A percentile compares a stretch with the other conserved stretches of the same genome.
Evolutionary conservation across 371 early-diverging fungal species (phyloP).

Genomic region (Mucor lusitanicus): DNA sequence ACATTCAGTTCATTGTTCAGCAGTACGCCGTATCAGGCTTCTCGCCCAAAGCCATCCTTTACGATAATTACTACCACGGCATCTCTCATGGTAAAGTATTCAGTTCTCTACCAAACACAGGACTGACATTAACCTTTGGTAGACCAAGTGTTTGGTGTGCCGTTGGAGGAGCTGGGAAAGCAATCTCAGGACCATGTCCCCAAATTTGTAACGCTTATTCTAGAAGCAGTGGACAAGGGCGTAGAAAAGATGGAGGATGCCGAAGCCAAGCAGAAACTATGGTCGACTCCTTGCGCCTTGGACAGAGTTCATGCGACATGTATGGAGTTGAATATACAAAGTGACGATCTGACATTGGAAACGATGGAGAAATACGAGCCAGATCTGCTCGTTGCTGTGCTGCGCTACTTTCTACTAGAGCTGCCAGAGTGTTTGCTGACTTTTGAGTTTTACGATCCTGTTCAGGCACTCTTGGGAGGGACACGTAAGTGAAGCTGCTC

Average conservation of each 20-base stretch:
- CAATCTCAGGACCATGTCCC: slow-evolving; percentile 62
- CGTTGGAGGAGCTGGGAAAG: slow-evolving; percentile 68
- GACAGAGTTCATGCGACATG: slow-evolving; percentile 67
- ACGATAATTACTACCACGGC: slow-evolving; percentile 67
- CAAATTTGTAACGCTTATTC: slow-evolving; percentile 49
- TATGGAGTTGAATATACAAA: slow-evolving; percentile 58
- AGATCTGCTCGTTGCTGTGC: slow-evolving; percentile 60
- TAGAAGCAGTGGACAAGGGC: slow-evolving; percentile 36
- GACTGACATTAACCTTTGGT: too few relatives aligned
- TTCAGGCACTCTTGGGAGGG: slow-evolving; percentile 63
- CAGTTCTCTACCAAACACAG: too few relatives aligned
- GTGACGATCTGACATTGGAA: slow-evolving; percentile 51
- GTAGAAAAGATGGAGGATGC: slow-evolving; percentile 9
- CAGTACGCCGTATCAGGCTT: slow-evolving; percentile 75
- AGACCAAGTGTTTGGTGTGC: slow-evolving; percentile 78
- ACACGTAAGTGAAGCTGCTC: slow-evolving; percentile 33
- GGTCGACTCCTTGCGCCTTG: slow-evolving; percentile 65
- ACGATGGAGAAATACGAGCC: slow-evolving; percentile 59
- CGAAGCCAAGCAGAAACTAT: slow-evolving; percentile 37
- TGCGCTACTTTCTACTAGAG: slow-evolving; percentile 72
- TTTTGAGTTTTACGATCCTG: slow-evolving; percentile 72
- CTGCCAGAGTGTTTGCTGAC: slow-evolving; percentile 71
- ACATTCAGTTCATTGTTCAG: slow-evolving; percentile 75
- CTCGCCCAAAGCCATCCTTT: slow-evolving; percentile 70
- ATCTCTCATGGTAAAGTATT: slow-evolving; percentile 55